phyloP scores from a whole-genome alignment of 495 filamentous ascomycete species.

The Tricharina praecox region DNA sequence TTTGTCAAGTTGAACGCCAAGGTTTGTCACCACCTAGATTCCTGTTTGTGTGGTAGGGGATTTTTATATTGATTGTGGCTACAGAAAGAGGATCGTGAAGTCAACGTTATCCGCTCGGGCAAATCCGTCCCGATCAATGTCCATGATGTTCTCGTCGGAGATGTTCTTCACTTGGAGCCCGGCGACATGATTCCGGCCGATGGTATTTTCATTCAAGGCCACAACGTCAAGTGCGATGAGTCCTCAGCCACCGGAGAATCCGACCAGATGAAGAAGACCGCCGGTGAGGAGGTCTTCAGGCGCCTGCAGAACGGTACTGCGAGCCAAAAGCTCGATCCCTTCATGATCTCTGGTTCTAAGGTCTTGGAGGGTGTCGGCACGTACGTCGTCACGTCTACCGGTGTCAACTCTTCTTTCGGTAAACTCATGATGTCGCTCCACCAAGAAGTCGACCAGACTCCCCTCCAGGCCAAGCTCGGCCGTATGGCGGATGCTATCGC shows the following conservation, averaged over 20 bases:
- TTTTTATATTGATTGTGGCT: neutral
- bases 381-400: constrained; percentile 73
- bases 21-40: no score
- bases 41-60: no score
- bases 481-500: constrained; percentile 83
- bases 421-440: constrained; percentile 88
- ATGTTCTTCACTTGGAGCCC: constrained; percentile 55
- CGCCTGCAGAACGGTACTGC: constrained; percentile 61
- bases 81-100: constrained; percentile 59
- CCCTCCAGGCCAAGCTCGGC: constrained; percentile 86
- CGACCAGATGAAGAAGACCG: constrained; percentile 55
- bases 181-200: constrained; percentile 64
- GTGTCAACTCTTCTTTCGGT: constrained; percentile 74
- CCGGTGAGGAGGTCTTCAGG: constrained; percentile 59
- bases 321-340: constrained; percentile 75
- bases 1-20: constrained; percentile 64
- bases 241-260: constrained; percentile 75
- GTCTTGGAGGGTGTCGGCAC: constrained; percentile 82
- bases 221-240: constrained; percentile 65
- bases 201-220: constrained; percentile 54
- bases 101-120: constrained; percentile 62
- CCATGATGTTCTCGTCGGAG: constrained; percentile 54
- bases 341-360: constrained; percentile 82
- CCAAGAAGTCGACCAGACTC: constrained; percentile 79
- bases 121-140: constrained; percentile 54